These are phyloP conservation scores for Corchorus olitorius DNA, from an alignment of 345 rosid genomes.

Conservation along the genomic window DNA sequence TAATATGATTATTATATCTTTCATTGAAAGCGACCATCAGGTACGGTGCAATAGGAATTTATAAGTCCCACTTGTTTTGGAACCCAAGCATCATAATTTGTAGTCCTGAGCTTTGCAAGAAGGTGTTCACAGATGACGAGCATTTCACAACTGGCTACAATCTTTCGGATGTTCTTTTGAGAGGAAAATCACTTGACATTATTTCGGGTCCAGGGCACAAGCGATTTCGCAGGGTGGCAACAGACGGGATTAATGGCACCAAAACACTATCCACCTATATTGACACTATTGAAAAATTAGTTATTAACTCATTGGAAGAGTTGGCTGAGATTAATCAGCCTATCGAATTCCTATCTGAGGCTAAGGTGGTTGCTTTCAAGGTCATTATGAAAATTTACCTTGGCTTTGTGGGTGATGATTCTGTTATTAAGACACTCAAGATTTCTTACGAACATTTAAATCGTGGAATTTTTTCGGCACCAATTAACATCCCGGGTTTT, in stretches of 20 bases:
- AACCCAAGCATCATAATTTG: constrained; percentile 28
- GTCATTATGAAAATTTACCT: constrained; percentile 6
- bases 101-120: constrained; percentile 27
- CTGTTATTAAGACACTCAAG: not conserved
- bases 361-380: not conserved
- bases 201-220: not conserved
- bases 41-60: not conserved
- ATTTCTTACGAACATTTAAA: not conserved
- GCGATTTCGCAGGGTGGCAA: not conserved
- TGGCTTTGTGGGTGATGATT: not conserved
- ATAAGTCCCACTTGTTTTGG: constrained; percentile 8
- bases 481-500: not conserved
- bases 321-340: not conserved
- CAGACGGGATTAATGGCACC: not conserved
- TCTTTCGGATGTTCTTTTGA: not conserved
- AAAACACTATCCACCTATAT: not conserved
- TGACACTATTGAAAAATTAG: not conserved
- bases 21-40: not conserved
- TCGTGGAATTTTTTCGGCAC: not conserved
- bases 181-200: not conserved
- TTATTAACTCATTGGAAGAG: not conserved
- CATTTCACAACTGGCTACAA: constrained; percentile 22
- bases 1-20: no score
- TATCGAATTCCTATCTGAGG: not conserved
- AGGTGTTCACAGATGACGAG: constrained; percentile 27